phyloP scores from a whole-genome alignment of 2,329 filamentous ascomycete species.

The Didymella segeticola region DNA sequence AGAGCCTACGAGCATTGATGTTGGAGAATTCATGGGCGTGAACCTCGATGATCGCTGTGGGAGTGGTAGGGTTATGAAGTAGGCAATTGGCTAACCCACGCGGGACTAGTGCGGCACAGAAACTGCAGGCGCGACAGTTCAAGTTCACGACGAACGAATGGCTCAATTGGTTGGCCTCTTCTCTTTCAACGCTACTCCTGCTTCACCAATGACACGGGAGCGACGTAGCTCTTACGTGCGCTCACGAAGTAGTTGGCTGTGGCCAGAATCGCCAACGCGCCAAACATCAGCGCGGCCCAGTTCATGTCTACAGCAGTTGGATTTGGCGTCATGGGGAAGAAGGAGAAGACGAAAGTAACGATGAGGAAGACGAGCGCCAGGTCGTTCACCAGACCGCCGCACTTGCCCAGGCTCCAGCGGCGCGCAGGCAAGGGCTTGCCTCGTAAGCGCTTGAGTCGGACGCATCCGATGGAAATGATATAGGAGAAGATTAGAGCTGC shows the following conservation, averaged over 20 bases:
- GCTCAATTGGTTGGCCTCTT: no score
- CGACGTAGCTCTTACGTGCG: slow-evolving; percentile 22
- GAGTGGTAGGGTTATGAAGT: not conserved
- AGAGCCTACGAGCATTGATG: no score
- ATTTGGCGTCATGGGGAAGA: slow-evolving; percentile 48
- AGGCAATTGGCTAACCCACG: not conserved
- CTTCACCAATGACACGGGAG: slow-evolving; percentile 22
- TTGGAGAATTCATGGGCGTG: not conserved
- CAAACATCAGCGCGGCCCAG: slow-evolving; percentile 55
- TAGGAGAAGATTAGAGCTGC: slow-evolving; percentile 43
- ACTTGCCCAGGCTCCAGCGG: slow-evolving; percentile 48
- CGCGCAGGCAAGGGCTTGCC: slow-evolving; percentile 32
- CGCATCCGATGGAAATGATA: slow-evolving; percentile 40
- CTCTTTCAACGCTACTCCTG: slow-evolving; percentile 5
- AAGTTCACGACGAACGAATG: no score
- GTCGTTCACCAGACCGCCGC: slow-evolving; percentile 48
- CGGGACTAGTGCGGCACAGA: not conserved
- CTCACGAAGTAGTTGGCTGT: slow-evolving; percentile 23
- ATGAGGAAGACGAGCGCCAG: slow-evolving; percentile 44
- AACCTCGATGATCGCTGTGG: not conserved
- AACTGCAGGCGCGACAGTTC: not conserved
- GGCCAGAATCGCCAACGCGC: slow-evolving; percentile 23
- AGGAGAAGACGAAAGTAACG: slow-evolving; percentile 50
- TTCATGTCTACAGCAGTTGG: slow-evolving; percentile 51
- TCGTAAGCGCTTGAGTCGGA: slow-evolving; percentile 37